Evolutionary conservation across 106 monocot species (phyloP).

Genomic region (Acorus calamus): DNA sequence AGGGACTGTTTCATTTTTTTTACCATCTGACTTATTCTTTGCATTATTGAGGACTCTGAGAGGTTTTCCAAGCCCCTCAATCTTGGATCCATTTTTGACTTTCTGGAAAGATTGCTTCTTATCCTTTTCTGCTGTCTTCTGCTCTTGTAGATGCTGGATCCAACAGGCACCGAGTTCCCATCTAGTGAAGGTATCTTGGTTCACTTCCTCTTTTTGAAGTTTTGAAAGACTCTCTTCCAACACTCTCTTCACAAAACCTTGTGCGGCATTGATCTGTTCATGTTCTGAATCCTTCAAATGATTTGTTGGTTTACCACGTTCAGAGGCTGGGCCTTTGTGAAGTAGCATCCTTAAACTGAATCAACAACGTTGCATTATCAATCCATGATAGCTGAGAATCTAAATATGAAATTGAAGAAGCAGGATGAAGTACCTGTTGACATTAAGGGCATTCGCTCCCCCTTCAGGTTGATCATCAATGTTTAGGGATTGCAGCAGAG

Average conservation of each 20-base stretch:
- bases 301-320: constrained; percentile 28
- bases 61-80: constrained; percentile 98
- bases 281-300: constrained; percentile 29
- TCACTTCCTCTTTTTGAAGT: constrained; percentile 53
- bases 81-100: constrained; percentile 41
- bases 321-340: constrained; percentile 30
- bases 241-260: constrained; percentile 48
- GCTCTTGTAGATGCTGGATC: constrained; percentile 95
- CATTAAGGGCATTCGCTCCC: constrained; percentile 87
- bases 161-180: constrained; percentile 99
- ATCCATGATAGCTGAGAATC: not conserved
- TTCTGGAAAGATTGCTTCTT: constrained; percentile 61
- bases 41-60: constrained; percentile 71
- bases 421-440: constrained; percentile 56
- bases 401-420: no score
- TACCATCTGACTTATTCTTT: constrained; percentile 37
- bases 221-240: constrained; percentile 51
- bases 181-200: constrained; percentile 49
- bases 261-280: constrained; percentile 38
- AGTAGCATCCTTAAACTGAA: constrained; percentile 97
- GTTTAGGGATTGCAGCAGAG: constrained; percentile 29
- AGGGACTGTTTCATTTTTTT: constrained; percentile 20
- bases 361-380: constrained; percentile 6
- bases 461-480: constrained; percentile 86
- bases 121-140: constrained; percentile 76